Percentiles rank a stretch among this genome's conserved stretches.
phyloP scores from a whole-genome alignment of 2,329 filamentous ascomycete species.

The Exutisphaerella laricina region DNA sequence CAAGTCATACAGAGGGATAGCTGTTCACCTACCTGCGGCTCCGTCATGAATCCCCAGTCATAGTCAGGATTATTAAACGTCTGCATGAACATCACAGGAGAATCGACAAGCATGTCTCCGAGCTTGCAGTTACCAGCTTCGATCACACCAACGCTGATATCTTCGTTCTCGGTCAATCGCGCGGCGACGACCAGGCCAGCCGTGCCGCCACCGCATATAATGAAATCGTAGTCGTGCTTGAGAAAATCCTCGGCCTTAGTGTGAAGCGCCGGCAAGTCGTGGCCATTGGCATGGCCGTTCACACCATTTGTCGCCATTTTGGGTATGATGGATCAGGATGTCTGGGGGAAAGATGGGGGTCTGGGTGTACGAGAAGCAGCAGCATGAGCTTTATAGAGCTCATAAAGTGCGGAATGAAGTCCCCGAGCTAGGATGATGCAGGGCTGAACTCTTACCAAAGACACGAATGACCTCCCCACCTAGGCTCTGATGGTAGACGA shows the following conservation, averaged over 20 bases:
- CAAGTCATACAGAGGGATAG: background rate
- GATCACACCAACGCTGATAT: conserved; percentile 30
- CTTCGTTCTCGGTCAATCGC: conserved; percentile 28
- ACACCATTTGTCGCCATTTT: conserved; percentile 22
- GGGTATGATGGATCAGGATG: background rate
- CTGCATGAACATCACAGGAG: conserved; percentile 24
- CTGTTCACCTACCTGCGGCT: conserved; percentile 16
- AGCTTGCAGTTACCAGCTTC: conserved; percentile 30
- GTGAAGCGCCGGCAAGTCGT: conserved; percentile 24
- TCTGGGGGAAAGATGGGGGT: background rate
- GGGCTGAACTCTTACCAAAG: conserved; percentile 1
- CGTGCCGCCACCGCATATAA: conserved; percentile 31
- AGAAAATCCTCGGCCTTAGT: conserved; percentile 24
- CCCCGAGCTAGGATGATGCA: background rate
- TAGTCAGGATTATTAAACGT: conserved; percentile 25
- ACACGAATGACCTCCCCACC: background rate
- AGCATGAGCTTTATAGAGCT: conserved; percentile 3
- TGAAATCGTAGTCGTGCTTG: conserved; percentile 27
- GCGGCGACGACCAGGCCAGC: conserved; percentile 30
- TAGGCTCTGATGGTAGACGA: background rate
- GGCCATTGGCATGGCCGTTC: conserved; percentile 14
- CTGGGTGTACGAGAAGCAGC: background rate
- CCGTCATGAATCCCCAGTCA: conserved; percentile 23
- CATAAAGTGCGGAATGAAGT: background rate
- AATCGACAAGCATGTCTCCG: conserved; percentile 24